A percentile compares a stretch with the other conserved stretches of the same genome.
These are phyloP conservation scores for Chara braunii DNA, from an alignment of 139 green algal genomes.

Conservation along the genomic window DNA sequence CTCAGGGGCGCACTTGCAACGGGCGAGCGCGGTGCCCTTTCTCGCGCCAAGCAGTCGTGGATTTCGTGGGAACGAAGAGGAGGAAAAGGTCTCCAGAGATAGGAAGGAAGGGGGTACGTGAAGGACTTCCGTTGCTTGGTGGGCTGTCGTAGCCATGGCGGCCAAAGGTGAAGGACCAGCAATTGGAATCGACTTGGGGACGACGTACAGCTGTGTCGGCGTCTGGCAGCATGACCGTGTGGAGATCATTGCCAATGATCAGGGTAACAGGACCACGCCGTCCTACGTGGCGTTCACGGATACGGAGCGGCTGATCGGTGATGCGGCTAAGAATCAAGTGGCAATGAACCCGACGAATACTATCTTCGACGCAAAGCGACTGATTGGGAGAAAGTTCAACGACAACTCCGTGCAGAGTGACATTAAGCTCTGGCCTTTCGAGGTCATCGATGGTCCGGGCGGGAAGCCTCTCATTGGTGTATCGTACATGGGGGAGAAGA, in stretches of 20 bases:
- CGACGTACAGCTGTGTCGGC: constrained; percentile 49
- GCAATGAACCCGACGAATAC: constrained; percentile 88
- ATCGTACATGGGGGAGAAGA: constrained; percentile 86
- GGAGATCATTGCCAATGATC: constrained; percentile 71
- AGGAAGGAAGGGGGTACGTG: too few species aligned
- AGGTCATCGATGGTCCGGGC: constrained; percentile 53
- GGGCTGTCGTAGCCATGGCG: constrained; percentile 69
- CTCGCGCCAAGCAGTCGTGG: too few species aligned
- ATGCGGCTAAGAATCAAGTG: constrained; percentile 90
- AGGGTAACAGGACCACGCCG: constrained; percentile 81
- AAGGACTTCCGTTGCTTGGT: too few species aligned
- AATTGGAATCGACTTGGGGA: constrained; percentile 49
- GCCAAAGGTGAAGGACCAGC: constrained; percentile 68
- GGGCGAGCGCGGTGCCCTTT: too few species aligned
- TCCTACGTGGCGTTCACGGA: constrained; percentile 97
- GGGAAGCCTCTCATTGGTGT: constrained; percentile 89
- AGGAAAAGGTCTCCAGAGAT: too few species aligned
- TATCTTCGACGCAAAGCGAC: constrained; percentile 95
- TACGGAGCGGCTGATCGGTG: constrained; percentile 85
- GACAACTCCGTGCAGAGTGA: constrained; percentile 80
- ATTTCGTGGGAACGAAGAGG: too few species aligned
- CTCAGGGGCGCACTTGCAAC: too few species aligned
- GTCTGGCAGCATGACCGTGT: constrained; percentile 52
- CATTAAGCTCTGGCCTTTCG: constrained; percentile 84
- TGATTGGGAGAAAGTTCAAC: constrained; percentile 84